These are phyloP conservation scores for Leishmania braziliensis DNA, from an alignment of 208 protist species.

Conservation along the genomic window DNA sequence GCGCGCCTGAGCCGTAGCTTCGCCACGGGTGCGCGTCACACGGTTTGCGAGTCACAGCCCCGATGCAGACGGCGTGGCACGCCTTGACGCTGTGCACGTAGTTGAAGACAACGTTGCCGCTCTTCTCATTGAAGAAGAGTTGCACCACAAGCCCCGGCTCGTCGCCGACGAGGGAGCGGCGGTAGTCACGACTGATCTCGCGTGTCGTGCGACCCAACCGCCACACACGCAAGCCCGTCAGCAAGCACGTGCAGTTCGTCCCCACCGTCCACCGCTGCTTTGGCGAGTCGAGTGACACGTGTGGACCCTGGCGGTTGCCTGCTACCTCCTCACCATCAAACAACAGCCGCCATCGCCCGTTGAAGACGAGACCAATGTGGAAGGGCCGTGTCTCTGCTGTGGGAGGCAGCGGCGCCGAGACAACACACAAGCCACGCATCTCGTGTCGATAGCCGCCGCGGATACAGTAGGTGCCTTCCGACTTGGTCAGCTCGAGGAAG, in stretches of 20 bases:
- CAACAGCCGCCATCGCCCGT: constrained; percentile 86
- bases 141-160: constrained; percentile 81
- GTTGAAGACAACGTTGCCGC: constrained; percentile 88
- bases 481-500: constrained; percentile 80
- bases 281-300: constrained; percentile 76
- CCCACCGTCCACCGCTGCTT: constrained; percentile 84
- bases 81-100: constrained; percentile 42
- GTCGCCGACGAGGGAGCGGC: constrained; percentile 58
- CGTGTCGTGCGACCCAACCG: constrained; percentile 47
- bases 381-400: constrained; percentile 58
- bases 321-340: constrained; percentile 81
- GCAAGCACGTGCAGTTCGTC: constrained; percentile 66
- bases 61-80: constrained; percentile 61
- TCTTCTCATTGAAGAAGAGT: constrained; percentile 81
- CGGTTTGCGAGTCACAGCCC: constrained; percentile 44
- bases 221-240: constrained; percentile 89
- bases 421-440: constrained; percentile 74
- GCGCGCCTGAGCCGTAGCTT: constrained; percentile 14
- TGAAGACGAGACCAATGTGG: constrained; percentile 87
- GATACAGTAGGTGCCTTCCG: constrained; percentile 81
- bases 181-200: constrained; percentile 80
- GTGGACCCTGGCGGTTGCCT: constrained; percentile 61
- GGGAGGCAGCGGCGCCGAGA: constrained; percentile 69
- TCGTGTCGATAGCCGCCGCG: constrained; percentile 90
- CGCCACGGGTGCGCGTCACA: constrained; percentile 51